Conservation (phyloP, 805 yeast species). For the Yarrowia sp. region DNA sequence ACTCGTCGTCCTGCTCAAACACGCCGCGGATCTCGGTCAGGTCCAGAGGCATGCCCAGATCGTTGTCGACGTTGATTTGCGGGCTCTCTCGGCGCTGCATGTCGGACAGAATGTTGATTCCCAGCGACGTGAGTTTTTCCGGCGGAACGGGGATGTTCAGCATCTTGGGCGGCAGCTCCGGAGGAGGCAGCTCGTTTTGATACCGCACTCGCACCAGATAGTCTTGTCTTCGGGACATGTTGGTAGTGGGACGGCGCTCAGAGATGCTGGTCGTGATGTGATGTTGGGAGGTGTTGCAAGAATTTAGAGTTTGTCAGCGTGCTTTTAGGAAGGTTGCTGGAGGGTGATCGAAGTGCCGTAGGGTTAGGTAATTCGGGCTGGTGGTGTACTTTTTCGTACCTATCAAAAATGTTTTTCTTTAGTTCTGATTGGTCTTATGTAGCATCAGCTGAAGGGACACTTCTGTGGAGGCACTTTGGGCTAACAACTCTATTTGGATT, state of each 20-base stretch:
- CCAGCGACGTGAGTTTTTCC: constrained; percentile 46
- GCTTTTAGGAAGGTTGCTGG: too few species aligned
- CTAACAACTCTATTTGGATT: not conserved
- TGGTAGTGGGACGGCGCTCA: not conserved
- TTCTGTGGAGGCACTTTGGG: too few species aligned
- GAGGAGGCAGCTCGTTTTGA: constrained; percentile 86
- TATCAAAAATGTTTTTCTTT: too few species aligned
- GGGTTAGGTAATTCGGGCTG: too few species aligned
- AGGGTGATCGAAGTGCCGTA: too few species aligned
- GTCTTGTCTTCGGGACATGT: constrained; percentile 40
- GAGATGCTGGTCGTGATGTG: not conserved
- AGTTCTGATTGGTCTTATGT: too few species aligned
- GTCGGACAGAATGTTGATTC: constrained; percentile 56
- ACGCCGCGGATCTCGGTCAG: constrained; percentile 63
- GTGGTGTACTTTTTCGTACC: too few species aligned
- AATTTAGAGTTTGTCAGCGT: constrained; percentile 3
- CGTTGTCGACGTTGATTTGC: constrained; percentile 40
- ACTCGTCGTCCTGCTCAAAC: constrained; percentile 58
- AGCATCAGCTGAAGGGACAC: too few species aligned
- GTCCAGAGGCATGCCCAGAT: constrained; percentile 75
- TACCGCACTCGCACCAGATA: constrained; percentile 72
- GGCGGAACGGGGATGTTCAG: constrained; percentile 52
- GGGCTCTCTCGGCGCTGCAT: constrained; percentile 70
- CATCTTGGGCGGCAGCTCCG: constrained; percentile 85
- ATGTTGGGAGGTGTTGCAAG: constrained; percentile 3